Conservation (phyloP, 1,284 basidiomycete genomes). For the Tausonia pullulans region DNA sequence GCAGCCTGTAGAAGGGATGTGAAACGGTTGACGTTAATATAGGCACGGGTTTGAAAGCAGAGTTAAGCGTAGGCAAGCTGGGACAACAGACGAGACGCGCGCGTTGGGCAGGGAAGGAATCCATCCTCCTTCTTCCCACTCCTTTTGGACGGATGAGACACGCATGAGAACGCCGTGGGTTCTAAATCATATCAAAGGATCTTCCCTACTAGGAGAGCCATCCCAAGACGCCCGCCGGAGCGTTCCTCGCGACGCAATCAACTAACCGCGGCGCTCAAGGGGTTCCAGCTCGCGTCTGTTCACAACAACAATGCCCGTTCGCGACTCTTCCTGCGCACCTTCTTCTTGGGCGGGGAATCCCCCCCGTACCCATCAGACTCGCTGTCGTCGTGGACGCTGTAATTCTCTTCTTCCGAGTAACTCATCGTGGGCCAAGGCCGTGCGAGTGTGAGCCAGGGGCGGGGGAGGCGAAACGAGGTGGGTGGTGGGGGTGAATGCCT, state of each 20-base stretch:
- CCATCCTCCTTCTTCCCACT: no score
- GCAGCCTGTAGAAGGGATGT: background rate
- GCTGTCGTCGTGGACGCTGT: constrained; percentile 25
- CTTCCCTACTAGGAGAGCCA: no score
- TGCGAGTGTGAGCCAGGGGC: no score
- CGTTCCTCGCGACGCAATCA: background rate
- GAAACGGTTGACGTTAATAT: background rate
- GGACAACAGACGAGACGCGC: no score
- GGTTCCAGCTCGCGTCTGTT: background rate
- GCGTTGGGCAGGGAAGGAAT: no score
- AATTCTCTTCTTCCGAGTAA: constrained; percentile 30
- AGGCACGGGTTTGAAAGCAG: background rate
- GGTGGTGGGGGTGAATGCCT: no score
- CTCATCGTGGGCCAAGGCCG: constrained; percentile 24
- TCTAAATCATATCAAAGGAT: no score
- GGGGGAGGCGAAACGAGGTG: no score
- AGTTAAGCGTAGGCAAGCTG: no score
- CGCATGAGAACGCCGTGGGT: no score
- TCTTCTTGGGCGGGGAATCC: constrained; percentile 20
- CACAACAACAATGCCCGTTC: background rate
- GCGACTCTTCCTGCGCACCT: background rate
- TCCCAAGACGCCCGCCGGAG: background rate
- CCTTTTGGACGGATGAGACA: no score
- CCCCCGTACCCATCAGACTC: constrained; percentile 29
- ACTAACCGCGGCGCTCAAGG: background rate